Percentiles rank a stretch among this genome's conserved stretches.
These are phyloP conservation scores for Carex pumila DNA, from an alignment of 176 grass and related monocot genomes.

Conservation along the genomic window DNA sequence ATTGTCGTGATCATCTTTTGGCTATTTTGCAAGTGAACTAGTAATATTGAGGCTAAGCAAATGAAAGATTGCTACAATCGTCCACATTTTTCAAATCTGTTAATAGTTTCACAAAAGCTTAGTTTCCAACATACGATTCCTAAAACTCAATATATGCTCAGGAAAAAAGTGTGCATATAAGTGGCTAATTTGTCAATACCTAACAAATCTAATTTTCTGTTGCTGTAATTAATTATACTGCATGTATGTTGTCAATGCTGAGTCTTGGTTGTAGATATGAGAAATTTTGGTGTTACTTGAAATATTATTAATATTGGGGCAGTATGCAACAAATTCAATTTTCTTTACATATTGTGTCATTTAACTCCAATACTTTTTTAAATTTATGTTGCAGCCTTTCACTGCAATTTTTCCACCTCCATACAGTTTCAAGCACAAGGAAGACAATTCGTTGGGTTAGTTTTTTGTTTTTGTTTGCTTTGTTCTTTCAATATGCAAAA, in stretches of 20 bases:
- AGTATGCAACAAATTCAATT: neutral
- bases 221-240: neutral
- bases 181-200: neutral
- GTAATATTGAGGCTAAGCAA: neutral
- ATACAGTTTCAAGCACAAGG: slow-evolving; percentile 41
- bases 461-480: neutral
- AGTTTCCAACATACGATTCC: neutral
- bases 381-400: slow-evolving; percentile 42
- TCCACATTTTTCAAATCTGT: neutral
- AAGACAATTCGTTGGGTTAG: slow-evolving; percentile 74
- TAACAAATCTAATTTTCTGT: neutral
- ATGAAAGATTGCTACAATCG: neutral
- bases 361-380: neutral
- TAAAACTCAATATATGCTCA: neutral
- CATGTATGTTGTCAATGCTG: neutral
- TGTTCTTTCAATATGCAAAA: neutral
- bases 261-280: neutral
- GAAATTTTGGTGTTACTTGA: neutral
- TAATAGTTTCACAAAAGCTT: neutral
- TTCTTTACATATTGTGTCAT: neutral
- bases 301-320: neutral
- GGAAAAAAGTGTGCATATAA: neutral
- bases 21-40: neutral
- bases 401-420: slow-evolving; percentile 67
- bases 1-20: neutral